These are phyloP conservation scores for Mycena galopus DNA, from an alignment of 768 basidiomycete genomes.

Conservation along the genomic window DNA sequence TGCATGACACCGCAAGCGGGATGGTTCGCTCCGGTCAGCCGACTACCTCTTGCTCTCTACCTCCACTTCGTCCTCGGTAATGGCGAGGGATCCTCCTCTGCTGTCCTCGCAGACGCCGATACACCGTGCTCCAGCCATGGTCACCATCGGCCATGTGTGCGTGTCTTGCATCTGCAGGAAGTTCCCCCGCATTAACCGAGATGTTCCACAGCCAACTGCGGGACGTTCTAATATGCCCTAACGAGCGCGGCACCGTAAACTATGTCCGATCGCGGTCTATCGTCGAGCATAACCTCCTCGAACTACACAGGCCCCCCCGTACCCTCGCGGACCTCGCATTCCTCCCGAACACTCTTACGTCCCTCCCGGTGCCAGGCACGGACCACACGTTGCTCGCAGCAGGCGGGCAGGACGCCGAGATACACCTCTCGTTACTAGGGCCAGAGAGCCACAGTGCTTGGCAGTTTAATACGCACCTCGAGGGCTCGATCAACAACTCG, in stretches of 20 bases:
- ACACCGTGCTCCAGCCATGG: conserved; percentile 54
- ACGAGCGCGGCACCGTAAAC: conserved; percentile 72
- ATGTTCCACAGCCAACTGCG: conserved; percentile 74
- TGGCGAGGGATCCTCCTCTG: conserved; percentile 63
- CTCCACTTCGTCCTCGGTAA: conserved; percentile 39
- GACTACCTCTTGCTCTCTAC: not conserved
- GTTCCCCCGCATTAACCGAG: conserved; percentile 27
- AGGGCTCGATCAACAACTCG: conserved; percentile 87
- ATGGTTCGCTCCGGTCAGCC: not conserved
- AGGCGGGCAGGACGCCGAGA: conserved; percentile 80
- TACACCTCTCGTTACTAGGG: conserved; percentile 69
- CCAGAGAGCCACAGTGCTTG: conserved; percentile 50
- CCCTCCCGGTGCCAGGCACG: conserved; percentile 63
- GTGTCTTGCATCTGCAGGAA: conserved; percentile 37
- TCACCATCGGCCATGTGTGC: conserved; percentile 76
- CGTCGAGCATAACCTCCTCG: conserved; percentile 69
- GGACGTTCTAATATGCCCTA: conserved; percentile 83
- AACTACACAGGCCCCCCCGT: conserved; percentile 57
- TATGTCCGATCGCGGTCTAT: conserved; percentile 69
- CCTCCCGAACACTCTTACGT: conserved; percentile 73
- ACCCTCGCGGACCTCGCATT: conserved; percentile 68
- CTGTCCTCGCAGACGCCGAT: conserved; percentile 60
- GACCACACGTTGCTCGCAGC: conserved; percentile 77
- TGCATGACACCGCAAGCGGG: conserved; percentile 17
- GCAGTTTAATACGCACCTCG: conserved; percentile 67